These are phyloP conservation scores for Diaporthe humulicola DNA, from an alignment of 2,329 filamentous ascomycete genomes.

Conservation along the genomic window DNA sequence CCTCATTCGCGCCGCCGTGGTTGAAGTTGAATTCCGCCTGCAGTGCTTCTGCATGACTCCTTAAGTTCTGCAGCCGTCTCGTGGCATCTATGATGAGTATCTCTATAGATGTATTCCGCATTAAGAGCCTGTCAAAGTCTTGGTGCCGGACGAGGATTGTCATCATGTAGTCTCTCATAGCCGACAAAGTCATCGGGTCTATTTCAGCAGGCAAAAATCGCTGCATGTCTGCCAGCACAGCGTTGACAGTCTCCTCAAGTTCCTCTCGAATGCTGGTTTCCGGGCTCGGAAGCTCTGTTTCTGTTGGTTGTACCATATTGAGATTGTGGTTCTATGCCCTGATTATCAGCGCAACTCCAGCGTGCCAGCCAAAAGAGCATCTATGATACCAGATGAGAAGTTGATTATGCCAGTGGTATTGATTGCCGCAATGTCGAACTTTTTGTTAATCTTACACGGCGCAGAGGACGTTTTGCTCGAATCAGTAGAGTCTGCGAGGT, in stretches of 20 bases:
- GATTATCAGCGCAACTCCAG: neutral
- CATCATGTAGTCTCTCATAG: neutral
- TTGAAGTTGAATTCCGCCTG: neutral
- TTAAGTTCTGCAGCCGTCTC: neutral
- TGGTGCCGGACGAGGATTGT: neutral
- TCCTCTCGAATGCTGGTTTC: neutral
- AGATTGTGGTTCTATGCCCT: too few species aligned
- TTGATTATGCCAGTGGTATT: neutral
- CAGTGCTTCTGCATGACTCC: neutral
- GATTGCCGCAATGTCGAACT: neutral
- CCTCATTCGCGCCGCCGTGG: neutral
- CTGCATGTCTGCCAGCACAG: constrained; percentile 9
- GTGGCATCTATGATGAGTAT: neutral
- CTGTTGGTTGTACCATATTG: neutral
- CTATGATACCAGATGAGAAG: neutral
- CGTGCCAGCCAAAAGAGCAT: neutral
- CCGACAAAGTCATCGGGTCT: neutral
- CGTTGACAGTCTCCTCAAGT: neutral
- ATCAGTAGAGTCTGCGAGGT: too few species aligned
- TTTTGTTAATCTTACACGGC: neutral
- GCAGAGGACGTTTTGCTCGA: neutral
- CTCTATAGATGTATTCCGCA: neutral
- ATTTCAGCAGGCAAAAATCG: neutral
- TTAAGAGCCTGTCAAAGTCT: neutral
- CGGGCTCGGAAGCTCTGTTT: too few species aligned